Base-by-base conservation (phyloP, 768 basidiomycete species). In the Serendipita indica region DNA sequence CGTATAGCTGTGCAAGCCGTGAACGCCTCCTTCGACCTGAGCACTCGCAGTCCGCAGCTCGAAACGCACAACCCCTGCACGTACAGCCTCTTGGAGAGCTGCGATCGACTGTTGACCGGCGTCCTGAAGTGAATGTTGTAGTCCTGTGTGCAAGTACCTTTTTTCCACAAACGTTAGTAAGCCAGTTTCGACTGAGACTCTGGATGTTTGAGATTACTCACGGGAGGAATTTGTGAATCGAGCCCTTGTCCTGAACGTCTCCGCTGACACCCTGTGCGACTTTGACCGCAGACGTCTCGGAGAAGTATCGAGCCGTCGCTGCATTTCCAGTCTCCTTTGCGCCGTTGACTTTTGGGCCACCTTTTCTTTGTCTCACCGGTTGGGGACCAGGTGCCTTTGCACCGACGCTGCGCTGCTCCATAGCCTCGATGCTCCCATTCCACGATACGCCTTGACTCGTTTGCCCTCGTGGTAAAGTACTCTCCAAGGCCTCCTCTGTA, bases 391-490 rank as follows among this genome's bases (percentile, higher is more conserved):
- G 34, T 49, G 43, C n/a, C 57, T 72, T 67, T 16, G 67, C 61
- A 1, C 56, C 67, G 2, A 78, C 68, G 62, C 81, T 82, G 34
- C 84, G 82, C 64, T 86, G 81, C 58, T 88, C 86, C 89, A 91
- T 93, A 2, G 90, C 89, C 72, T 93, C 89, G 66, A 97, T 76
- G 67, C 85, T 88, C 18, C 96, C 94, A 96, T 98, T 99, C 3
- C 96, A 96, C 59, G 96, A 84, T 73, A 98, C 98, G 32, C 93
- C 83, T 79, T 99, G 98, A 69, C 97, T 90, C 49, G 94, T 84
- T 76, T 96, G 94, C 63, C 96, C 96, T 63, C 97, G 93, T 67
- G 98, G 93, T 72, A 94, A 99, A 71, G 96, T 97, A 75, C 96
- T 98, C 73, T 98, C 92, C 64, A 94, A 94, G 0, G 92, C 90